Evolutionary conservation across 495 filamentous ascomycete species (phyloP).

Genomic region (Xylaria longipes): DNA sequence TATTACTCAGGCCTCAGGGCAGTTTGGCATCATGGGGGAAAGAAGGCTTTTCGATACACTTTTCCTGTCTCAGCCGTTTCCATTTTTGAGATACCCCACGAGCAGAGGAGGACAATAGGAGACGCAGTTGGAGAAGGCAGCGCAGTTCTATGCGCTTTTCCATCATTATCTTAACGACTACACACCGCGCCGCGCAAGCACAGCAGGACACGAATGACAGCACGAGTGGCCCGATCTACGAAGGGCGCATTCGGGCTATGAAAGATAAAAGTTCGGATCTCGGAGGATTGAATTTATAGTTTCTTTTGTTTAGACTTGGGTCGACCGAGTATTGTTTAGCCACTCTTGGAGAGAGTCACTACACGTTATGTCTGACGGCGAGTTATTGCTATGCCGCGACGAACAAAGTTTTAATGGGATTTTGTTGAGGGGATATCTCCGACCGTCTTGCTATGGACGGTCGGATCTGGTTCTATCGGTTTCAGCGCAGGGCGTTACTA

Average conservation of each 20-base stretch:
- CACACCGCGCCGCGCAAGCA: constrained; percentile 26
- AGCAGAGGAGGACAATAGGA: constrained; percentile 34
- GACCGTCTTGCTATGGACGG: constrained; percentile 8
- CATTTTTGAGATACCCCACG: constrained; percentile 42
- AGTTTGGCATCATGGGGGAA: constrained; percentile 37
- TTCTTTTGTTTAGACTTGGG: constrained; percentile 25
- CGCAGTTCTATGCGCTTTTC: constrained; percentile 37
- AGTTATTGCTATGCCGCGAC: neutral
- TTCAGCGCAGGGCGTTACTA: constrained; percentile 25
- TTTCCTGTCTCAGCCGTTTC: constrained; percentile 43
- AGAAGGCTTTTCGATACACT: constrained; percentile 35
- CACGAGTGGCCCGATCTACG: constrained; percentile 7
- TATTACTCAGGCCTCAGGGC: constrained; percentile 45
- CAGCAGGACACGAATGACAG: constrained; percentile 23
- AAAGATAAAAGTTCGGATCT: constrained; percentile 24
- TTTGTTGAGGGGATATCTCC: constrained; percentile 2
- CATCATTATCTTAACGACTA: constrained; percentile 30
- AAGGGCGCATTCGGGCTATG: constrained; percentile 14
- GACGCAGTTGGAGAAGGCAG: constrained; percentile 36
- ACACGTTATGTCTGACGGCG: neutral
- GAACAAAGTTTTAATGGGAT: constrained; percentile 12
- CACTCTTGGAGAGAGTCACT: neutral
- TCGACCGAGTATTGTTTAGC: neutral
- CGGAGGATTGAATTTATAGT: constrained; percentile 15
- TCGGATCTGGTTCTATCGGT: constrained; percentile 7